Conservation (phyloP, 1,139 yeast species). For the Taphrina flavorubra region DNA sequence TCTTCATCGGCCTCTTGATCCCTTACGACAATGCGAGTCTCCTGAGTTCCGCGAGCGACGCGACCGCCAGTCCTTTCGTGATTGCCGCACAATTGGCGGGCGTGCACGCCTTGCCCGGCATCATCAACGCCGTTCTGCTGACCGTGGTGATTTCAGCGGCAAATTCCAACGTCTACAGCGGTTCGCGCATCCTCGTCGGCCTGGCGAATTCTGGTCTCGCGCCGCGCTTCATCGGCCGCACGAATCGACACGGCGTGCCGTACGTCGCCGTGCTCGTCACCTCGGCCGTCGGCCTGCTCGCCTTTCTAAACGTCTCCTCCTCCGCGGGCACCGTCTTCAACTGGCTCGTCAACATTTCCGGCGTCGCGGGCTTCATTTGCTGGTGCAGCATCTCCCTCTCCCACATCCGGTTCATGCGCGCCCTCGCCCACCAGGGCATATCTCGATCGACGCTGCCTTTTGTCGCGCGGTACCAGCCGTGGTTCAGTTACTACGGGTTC, state of each 20-base stretch:
- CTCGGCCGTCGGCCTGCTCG: conserved; percentile 58
- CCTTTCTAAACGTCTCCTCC: conserved; percentile 69
- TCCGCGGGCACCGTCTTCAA: conserved; percentile 74
- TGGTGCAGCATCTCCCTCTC: conserved; percentile 60
- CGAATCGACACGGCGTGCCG: conserved; percentile 65
- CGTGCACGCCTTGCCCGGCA: conserved; percentile 69
- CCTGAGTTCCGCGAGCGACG: conserved; percentile 51
- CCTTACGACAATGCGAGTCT: conserved; percentile 71
- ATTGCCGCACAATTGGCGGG: conserved; percentile 74
- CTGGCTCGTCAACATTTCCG: conserved; percentile 82
- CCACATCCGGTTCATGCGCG: conserved; percentile 49
- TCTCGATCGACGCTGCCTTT: conserved; percentile 46
- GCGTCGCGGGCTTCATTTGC: conserved; percentile 62
- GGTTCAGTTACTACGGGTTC: conserved; percentile 56
- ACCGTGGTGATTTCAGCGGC: conserved; percentile 73
- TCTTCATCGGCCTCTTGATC: conserved; percentile 66
- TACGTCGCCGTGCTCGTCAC: conserved; percentile 57
- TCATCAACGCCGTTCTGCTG: conserved; percentile 75
- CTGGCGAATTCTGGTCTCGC: conserved; percentile 67
- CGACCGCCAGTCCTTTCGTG: conserved; percentile 74
- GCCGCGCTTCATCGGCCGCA: conserved; percentile 62
- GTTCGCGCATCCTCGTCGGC: conserved; percentile 67
- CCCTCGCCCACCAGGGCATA: conserved; percentile 44
- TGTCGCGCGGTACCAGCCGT: conserved; percentile 64
- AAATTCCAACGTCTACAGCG: conserved; percentile 72